Base-by-base conservation (phyloP, 2,329 filamentous ascomycete genomes). In the Colletotrichum falcatum region DNA sequence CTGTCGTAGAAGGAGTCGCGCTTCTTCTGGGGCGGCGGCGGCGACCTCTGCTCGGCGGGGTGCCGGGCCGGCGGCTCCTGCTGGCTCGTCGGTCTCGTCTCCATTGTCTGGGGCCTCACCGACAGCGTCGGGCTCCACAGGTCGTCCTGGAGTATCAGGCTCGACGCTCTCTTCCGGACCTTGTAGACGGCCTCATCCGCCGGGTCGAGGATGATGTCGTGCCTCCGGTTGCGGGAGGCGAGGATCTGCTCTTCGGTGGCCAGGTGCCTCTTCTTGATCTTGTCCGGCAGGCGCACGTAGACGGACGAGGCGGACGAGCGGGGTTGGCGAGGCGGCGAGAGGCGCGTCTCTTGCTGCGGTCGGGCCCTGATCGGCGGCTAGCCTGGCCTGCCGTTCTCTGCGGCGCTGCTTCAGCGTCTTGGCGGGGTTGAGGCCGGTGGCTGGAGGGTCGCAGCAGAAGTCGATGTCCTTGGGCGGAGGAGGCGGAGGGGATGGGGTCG, bases 261-360 rank as follows among this genome's bases (percentile, higher is more conserved):
- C 78, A 94, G 91, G 72, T 92, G 88, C 73, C 88, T 89, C 73
- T 89, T 88, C 77, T 89, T 90, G 73, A 94, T 86, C 79, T 94
- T 94, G 72, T 92, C 89, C 26, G 93, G 92, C 51, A 94, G 84
- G 28, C 86, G 88, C 63, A 90, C 84, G 78, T 91, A 94, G 84
- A 92, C 94, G 73, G 88, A 85, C 65, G 88, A 88, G 75, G 86
- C 84, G 65, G 86, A 85, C 64, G 86, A 82, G 23, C 76, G 78
- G 49, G 64, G 55, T n/a, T 18, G 20, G n/a, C 33, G 55, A 78
- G 75, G 55, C 79, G 80, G 33, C 76, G 76, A 66, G 76, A 75
- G 12, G 79, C 77, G n/a, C 76, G 77, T 54, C 74, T 77, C 51
- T 74, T 74, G 53, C 76, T 77, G 73, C 73, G 78, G 66, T 76